Base-by-base conservation (phyloP, 2,329 filamentous ascomycete species). In the Pseudogymnoascus pannorum region DNA sequence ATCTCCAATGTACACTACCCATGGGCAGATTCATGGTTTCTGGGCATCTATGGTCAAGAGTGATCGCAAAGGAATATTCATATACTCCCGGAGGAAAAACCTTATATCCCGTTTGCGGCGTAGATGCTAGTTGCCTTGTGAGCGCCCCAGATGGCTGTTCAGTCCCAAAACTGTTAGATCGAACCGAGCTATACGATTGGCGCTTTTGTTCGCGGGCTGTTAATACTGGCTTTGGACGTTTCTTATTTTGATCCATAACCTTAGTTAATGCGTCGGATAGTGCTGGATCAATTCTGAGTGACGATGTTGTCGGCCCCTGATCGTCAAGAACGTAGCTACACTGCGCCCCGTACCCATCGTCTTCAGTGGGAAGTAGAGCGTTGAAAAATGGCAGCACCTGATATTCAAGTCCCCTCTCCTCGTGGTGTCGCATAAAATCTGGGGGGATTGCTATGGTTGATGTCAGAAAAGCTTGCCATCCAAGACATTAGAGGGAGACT, bases 311-410 rank as follows among this genome's bases (percentile, higher is more conserved):
- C 2, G 67, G 66, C 51, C 24, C 24, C 42, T 66, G 69, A 20
- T 70, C 63, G 57, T 67, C 64, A n/a, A 72, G 73, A 2, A 72
- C 74, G 70, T 81, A 86, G 4, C 75, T 81, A 75, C 84, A 87
- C 66, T 84, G 80, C 65, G 84, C 84, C n/a, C 85, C 85, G 67
- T 81, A 87, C 2, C 69, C 68, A 57, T 83, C 80, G 16, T 78
- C 80, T 68, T 85, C 81, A 78, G 83, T 84, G 61, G 83, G 79
- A 64, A 85, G 82, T 70, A 82, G 77, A 57, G 89, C 88, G 69
- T 97, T 95, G 79, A 97, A 99, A 72, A 97, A 97, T 0, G 88
- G 93, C 75, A 91, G 86, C 16, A 86, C 93, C 70, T 97, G 92
- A 40, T 89, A 93, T 74, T 95, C 87, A 63, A 97, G 81, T 3